Evolutionary conservation across 2,329 filamentous ascomycete species (phyloP).

Genomic region (Aaosphaeria pasadenensis): DNA sequence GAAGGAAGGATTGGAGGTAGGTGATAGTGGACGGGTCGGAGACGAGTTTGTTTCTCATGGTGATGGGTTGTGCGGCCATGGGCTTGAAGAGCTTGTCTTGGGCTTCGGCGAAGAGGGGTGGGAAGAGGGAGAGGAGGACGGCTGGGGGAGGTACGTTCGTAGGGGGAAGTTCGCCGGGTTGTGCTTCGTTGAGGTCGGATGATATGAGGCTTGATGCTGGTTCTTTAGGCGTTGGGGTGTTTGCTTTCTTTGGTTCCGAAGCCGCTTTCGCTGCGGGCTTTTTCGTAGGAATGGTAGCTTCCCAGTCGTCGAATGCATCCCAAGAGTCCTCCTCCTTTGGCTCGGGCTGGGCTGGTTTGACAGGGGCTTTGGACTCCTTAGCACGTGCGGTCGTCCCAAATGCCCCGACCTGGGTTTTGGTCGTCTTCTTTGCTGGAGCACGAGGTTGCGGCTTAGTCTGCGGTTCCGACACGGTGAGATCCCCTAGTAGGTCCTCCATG

Average conservation of each 20-base stretch:
- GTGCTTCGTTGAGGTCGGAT: constrained; percentile 15
- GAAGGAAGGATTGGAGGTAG: constrained; percentile 64
- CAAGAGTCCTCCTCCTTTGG: constrained; percentile 35
- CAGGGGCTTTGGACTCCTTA: background rate
- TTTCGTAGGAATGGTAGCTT: constrained; percentile 29
- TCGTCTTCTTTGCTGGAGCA: background rate
- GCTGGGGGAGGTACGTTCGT: constrained; percentile 88
- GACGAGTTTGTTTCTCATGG: constrained; percentile 62
- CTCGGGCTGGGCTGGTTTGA: background rate
- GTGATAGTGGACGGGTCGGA: constrained; percentile 59
- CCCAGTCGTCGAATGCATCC: constrained; percentile 47
- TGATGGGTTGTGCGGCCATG: constrained; percentile 56
- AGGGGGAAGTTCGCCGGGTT: constrained; percentile 54
- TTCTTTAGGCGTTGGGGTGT: constrained; percentile 1
- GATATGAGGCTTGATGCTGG: constrained; percentile 11
- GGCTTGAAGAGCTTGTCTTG: constrained; percentile 64
- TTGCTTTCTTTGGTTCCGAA: constrained; percentile 2
- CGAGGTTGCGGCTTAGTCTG: background rate
- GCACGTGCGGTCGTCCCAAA: no score
- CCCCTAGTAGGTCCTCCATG: constrained; percentile 24
- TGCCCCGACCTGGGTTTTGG: background rate
- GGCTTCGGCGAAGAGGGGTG: constrained; percentile 65
- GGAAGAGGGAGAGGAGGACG: constrained; percentile 74
- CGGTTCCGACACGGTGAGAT: constrained; percentile 20
- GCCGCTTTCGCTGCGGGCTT: constrained; percentile 2